Conservation (phyloP, 768 basidiomycete species). For the Dioszegia crocea region DNA sequence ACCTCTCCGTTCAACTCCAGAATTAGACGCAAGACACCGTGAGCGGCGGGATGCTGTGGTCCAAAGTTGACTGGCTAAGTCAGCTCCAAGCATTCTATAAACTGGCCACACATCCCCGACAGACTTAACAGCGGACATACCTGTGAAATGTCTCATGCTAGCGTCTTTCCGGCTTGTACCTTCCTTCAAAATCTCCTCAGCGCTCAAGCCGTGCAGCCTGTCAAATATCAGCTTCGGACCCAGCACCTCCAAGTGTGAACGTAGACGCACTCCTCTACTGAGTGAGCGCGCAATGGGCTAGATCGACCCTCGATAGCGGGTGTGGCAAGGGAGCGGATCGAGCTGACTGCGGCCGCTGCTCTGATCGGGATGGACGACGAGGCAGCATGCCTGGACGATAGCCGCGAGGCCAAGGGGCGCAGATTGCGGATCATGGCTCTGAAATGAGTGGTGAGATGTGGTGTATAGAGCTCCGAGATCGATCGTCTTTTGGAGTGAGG, state of each 20-base stretch:
- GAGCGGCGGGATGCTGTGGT: constrained; percentile 97
- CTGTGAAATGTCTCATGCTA: constrained; percentile 89
- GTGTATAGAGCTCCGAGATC: neutral
- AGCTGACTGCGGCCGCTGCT: constrained; percentile 13
- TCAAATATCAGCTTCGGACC: neutral
- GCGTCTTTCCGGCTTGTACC: constrained; percentile 66
- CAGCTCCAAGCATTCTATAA: too few species aligned
- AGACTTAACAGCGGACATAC: constrained; percentile 51
- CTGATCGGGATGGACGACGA: neutral
- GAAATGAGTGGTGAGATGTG: neutral
- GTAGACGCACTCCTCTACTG: constrained; percentile 47
- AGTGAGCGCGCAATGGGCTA: constrained; percentile 41
- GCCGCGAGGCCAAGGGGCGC: constrained; percentile 18
- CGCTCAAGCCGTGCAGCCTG: constrained; percentile 66
- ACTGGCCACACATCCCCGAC: constrained; percentile 7
- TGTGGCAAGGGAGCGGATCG: constrained; percentile 35
- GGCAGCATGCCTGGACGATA: constrained; percentile 10
- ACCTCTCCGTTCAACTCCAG: constrained; percentile 94
- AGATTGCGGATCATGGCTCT: constrained; percentile 25
- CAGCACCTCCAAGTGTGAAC: neutral
- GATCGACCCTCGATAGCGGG: constrained; percentile 29
- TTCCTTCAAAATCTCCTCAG: constrained; percentile 74
- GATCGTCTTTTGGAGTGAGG: neutral
- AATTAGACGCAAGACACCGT: constrained; percentile 96
- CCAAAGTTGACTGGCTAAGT: constrained; percentile 77